Percentiles rank a stretch among this genome's conserved stretches.
phyloP scores from a whole-genome alignment of 176 grass and related monocot genomes.

The Triticum urartu region DNA sequence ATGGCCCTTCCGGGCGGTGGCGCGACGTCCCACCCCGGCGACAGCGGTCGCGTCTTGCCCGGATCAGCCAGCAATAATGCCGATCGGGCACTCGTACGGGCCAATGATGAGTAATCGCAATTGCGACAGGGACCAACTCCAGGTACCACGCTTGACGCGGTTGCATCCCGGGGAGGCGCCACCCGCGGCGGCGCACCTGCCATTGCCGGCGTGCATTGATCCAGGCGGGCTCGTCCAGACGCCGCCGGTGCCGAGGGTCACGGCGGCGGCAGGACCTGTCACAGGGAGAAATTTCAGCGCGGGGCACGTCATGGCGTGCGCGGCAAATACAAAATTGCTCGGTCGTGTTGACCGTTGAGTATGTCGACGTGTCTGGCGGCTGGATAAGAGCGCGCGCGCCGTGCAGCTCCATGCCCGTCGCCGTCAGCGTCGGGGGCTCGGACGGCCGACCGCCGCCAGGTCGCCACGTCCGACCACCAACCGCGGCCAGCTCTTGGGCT shows the following conservation, averaged over 20 bases:
- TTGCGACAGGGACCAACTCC: background rate
- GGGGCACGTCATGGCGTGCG: background rate
- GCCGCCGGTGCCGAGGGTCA: background rate
- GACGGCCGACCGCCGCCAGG: constrained; percentile 22
- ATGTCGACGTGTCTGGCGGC: background rate
- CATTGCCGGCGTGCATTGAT: background rate
- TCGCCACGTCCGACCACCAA: constrained; percentile 18
- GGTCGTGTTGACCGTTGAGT: background rate
- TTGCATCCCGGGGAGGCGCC: constrained; percentile 17
- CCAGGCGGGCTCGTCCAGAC: too few species aligned
- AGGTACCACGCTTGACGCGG: background rate
- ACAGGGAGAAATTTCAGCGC: background rate
- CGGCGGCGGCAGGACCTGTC: too few species aligned
- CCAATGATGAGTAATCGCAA: background rate
- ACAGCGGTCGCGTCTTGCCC: background rate
- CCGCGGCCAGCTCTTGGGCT: constrained; percentile 5
- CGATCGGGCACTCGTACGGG: background rate
- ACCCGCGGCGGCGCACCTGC: background rate
- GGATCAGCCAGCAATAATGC: background rate
- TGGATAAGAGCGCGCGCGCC: constrained; percentile 12
- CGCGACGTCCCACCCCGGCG: background rate
- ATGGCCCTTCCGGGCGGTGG: background rate
- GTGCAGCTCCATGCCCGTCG: background rate
- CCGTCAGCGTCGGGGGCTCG: too few species aligned
- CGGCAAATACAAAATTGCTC: background rate